A percentile compares a stretch with the other conserved stretches of the same genome.
Evolutionary conservation across 2,329 filamentous ascomycete species (phyloP).

Genomic region (Amesomyces nigricolor): DNA sequence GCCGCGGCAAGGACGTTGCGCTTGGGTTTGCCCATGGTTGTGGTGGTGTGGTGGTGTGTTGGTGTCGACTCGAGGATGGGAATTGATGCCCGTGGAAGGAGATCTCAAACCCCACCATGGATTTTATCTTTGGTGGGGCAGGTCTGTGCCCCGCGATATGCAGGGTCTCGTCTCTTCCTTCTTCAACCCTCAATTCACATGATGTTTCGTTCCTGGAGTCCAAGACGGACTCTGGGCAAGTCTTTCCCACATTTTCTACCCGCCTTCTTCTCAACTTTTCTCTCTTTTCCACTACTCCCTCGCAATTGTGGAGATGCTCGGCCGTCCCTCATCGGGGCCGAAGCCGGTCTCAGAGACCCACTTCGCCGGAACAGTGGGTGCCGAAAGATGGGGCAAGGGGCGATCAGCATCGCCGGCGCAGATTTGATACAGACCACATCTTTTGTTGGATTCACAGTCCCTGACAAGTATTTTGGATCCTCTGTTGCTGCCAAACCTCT

Average conservation of each 20-base stretch:
- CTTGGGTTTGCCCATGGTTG: constrained; percentile 65
- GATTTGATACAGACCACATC: background rate
- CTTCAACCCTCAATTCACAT: background rate
- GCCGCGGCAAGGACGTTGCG: constrained; percentile 72
- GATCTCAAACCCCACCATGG: constrained; percentile 6
- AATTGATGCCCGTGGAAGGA: too few relatives aligned
- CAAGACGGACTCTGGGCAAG: too few relatives aligned
- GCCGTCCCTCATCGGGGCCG: background rate
- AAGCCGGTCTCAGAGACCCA: constrained; percentile 1
- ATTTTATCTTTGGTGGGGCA: constrained; percentile 12
- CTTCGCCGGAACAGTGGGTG: constrained; percentile 11
- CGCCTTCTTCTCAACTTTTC: too few relatives aligned
- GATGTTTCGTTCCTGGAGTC: too few relatives aligned
- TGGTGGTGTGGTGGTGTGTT: background rate
- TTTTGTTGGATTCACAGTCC: too few relatives aligned
- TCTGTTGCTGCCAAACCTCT: too few relatives aligned
- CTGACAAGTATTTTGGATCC: too few relatives aligned
- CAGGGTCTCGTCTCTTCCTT: too few relatives aligned
- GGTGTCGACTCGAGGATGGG: too few relatives aligned
- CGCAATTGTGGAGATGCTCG: background rate
- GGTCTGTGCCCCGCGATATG: too few relatives aligned
- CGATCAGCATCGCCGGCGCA: constrained; percentile 2
- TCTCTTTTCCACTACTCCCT: too few relatives aligned
- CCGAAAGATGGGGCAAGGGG: constrained; percentile 11
- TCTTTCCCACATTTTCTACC: too few relatives aligned